Evolutionary conservation across 208 protist species (phyloP), one percentile per base, ranked within the genome.

Genomic region (Acanthamoeba triangularis): DNA sequence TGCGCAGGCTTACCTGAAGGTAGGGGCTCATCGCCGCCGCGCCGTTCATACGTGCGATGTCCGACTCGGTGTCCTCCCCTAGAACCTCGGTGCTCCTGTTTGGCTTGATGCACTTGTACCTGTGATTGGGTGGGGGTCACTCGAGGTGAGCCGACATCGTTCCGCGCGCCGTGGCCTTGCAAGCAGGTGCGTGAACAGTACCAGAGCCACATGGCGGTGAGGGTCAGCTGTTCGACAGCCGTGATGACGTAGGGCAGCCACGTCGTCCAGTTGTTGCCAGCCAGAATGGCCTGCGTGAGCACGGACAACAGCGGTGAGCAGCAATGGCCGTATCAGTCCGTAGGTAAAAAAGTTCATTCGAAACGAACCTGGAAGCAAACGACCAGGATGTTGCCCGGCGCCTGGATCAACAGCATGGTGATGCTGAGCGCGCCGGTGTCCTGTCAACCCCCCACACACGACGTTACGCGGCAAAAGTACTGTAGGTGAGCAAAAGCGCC

Each of bases 161-260:
- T 2, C 52, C 52, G 18, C 52, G 52, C 52, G 52, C 13, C 10
- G 16, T 23, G 52, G 52, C 18, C 52, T 23, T 11, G 18, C 52
- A 56, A 11, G 41, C 16, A 30, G 16, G 33, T 30, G n/a, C 16
- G 65, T 74, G 33, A 13, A 41, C 30, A 10, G 69, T 41, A 93
- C 54, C 63, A 93, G 20, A 93, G 0, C 59, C 61, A 93, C 54
- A 93, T 67, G 25, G 28, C 87, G 23, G 33, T 52, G 41, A 93
- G 61, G 61, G 25, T 72, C 7, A 93, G 52, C 63, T 93, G 87
- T n/a, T 93, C 61, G 25, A 93, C 25, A 1, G 61, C 59, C 16
- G 87, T 93, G 87, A 67, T 76, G 35, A 74, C 87, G 61, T 93
- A 93, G 41, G 87, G 87, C 30, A 74, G 37, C 87, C 87, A 93